phyloP scores from a whole-genome alignment of 2,329 filamentous ascomycete genomes.

The Colletotrichum gloeosporioides region DNA sequence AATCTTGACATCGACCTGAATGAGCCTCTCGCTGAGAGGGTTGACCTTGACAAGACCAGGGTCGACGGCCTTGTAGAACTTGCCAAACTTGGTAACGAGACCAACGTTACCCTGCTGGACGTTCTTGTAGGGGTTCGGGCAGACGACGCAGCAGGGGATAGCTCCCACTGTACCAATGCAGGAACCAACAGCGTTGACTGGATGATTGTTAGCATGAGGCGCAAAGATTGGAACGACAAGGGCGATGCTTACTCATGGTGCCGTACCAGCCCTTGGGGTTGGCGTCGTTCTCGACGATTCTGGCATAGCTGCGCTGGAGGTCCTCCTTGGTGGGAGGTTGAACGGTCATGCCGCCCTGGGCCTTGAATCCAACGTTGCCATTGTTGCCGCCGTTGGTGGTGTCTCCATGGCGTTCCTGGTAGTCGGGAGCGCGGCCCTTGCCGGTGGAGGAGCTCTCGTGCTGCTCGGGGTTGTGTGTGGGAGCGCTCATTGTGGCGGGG shows the following conservation, averaged over 20 bases:
- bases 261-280: conserved; percentile 89
- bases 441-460: conserved; percentile 16
- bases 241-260: conserved; percentile 69
- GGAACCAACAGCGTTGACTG: conserved; percentile 76
- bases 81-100: conserved; percentile 92
- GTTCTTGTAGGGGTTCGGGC: conserved; percentile 94
- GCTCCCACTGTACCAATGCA: conserved; percentile 82
- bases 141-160: conserved; percentile 88
- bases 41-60: conserved; percentile 98
- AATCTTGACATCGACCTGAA: conserved; percentile 98
- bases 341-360: conserved; percentile 68
- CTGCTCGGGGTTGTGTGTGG: not conserved
- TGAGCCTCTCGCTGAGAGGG: conserved; percentile 86
- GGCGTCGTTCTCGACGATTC: conserved; percentile 66
- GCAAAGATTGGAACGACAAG: not conserved
- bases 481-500: conserved; percentile 18
- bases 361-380: conserved; percentile 48
- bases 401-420: conserved; percentile 6
- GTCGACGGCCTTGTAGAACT: conserved; percentile 94
- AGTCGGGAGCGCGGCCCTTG: conserved; percentile 18
- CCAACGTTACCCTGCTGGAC: conserved; percentile 94
- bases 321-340: conserved; percentile 83
- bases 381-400: conserved; percentile 22
- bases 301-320: conserved; percentile 82
- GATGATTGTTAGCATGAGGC: not conserved